Percentiles rank a stretch among this genome's conserved stretches.
Evolutionary conservation across 169 alveolate genomes (phyloP).

Genomic region (Blepharisma undulans): DNA sequence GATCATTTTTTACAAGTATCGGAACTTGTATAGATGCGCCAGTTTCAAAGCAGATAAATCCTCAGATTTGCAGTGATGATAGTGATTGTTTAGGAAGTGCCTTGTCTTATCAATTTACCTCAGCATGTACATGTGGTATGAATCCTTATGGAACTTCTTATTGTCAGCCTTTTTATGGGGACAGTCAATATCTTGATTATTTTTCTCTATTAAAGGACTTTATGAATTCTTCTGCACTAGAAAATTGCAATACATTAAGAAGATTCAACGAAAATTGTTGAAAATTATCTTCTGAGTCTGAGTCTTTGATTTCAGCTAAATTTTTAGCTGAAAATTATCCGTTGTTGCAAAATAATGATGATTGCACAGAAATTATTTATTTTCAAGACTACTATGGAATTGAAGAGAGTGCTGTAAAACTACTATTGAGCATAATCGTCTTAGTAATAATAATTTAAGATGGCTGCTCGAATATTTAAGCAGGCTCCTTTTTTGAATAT

Average conservation of each 20-base stretch:
- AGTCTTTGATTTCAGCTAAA: neutral
- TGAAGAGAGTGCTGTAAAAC: neutral
- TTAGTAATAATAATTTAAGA: neutral
- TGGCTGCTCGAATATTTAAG: neutral
- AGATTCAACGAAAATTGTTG: slow-evolving; percentile 2
- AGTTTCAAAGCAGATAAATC: neutral
- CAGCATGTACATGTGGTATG: slow-evolving; percentile 16
- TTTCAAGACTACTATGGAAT: neutral
- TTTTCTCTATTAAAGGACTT: neutral
- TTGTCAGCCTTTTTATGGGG: slow-evolving; percentile 29
- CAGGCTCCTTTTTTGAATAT: slow-evolving; percentile 10
- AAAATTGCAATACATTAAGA: slow-evolving; percentile 7
- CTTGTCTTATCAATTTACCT: neutral
- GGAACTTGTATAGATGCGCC: slow-evolving; percentile 31
- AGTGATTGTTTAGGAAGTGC: neutral
- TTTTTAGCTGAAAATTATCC: neutral
- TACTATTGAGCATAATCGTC: neutral
- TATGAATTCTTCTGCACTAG: neutral
- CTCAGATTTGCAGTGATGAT: neutral
- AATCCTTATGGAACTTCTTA: neutral
- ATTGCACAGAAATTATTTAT: neutral
- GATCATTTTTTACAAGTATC: neutral
- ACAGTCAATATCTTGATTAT: neutral
- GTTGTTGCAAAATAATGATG: slow-evolving; percentile 1
- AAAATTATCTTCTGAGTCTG: neutral